Percentiles rank a stretch among this genome's conserved stretches.
Evolutionary conservation across 129 eudicot species (phyloP).

Genomic region (Chrysanthemum seticuspe): DNA sequence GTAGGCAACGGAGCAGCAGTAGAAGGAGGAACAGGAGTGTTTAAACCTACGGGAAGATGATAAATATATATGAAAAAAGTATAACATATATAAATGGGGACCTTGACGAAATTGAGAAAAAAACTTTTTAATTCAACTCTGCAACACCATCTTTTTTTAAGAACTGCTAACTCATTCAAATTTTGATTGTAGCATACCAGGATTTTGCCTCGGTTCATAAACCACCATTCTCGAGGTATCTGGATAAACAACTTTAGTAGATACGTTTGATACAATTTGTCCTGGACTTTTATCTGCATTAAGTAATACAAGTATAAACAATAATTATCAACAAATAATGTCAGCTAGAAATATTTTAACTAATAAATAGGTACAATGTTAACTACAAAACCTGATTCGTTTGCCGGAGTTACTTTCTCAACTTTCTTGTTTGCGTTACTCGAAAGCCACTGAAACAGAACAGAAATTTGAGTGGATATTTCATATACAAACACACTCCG

Average conservation of each 20-base stretch:
- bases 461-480: background rate
- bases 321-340: background rate
- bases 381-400: slow-evolving; percentile 53
- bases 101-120: too few relatives aligned
- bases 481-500: background rate
- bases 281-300: slow-evolving; percentile 57
- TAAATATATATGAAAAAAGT: slow-evolving; percentile 1
- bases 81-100: background rate
- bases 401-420: slow-evolving; percentile 51
- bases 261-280: slow-evolving; percentile 34
- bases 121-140: too few relatives aligned
- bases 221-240: slow-evolving; percentile 80
- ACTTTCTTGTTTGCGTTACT: slow-evolving; percentile 69
- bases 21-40: slow-evolving; percentile 43
- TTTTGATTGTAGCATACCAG: slow-evolving; percentile 52
- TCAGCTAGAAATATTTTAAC: slow-evolving; percentile 1
- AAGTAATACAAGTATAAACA: slow-evolving; percentile 16
- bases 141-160: too few relatives aligned
- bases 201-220: slow-evolving; percentile 72
- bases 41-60: slow-evolving; percentile 36
- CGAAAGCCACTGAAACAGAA: slow-evolving; percentile 73
- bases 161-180: background rate
- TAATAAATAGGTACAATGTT: background rate
- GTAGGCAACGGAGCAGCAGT: slow-evolving; percentile 38
- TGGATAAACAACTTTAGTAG: slow-evolving; percentile 67